phyloP scores from a whole-genome alignment of 495 filamentous ascomycete species.

The Hypoxylon subgilvum region DNA sequence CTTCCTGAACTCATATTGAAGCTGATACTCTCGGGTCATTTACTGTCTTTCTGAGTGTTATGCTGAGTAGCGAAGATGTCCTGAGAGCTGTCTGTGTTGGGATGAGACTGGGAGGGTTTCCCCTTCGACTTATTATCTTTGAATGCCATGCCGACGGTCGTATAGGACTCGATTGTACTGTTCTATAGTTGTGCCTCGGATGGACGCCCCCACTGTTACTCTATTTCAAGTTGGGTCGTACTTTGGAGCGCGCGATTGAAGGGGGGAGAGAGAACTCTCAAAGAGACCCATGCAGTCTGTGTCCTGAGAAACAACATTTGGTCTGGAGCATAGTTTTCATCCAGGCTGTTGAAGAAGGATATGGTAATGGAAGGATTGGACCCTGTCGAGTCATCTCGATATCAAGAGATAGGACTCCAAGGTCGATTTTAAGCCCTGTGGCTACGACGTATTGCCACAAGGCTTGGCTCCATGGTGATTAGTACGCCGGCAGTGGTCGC shows the following conservation, averaged over 20 bases:
- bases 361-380: conserved; percentile 8
- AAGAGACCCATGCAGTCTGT: conserved; percentile 5
- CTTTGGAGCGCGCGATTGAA: neutral
- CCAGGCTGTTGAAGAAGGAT: conserved; percentile 7
- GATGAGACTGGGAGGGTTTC: conserved; percentile 2
- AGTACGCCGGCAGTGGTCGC: conserved; percentile 4
- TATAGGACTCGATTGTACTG: conserved; percentile 19
- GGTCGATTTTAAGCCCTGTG: conserved; percentile 17
- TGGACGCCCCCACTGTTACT: conserved; percentile 17
- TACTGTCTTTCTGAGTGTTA: neutral
- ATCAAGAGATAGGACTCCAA: conserved; percentile 18
- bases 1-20: conserved; percentile 26
- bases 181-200: neutral
- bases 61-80: neutral
- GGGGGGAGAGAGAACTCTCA: neutral
- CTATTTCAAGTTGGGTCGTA: conserved; percentile 11
- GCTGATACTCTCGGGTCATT: neutral
- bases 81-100: conserved; percentile 4
- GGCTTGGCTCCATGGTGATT: conserved; percentile 1
- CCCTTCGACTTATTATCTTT: conserved; percentile 6
- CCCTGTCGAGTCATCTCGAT: conserved; percentile 22
- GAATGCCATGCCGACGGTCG: conserved; percentile 20
- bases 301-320: neutral
- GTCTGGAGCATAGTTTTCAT: conserved; percentile 9
- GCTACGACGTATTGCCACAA: conserved; percentile 22